Conservation (phyloP, 1,284 basidiomycete species). For the Heliocybe sulcata region DNA sequence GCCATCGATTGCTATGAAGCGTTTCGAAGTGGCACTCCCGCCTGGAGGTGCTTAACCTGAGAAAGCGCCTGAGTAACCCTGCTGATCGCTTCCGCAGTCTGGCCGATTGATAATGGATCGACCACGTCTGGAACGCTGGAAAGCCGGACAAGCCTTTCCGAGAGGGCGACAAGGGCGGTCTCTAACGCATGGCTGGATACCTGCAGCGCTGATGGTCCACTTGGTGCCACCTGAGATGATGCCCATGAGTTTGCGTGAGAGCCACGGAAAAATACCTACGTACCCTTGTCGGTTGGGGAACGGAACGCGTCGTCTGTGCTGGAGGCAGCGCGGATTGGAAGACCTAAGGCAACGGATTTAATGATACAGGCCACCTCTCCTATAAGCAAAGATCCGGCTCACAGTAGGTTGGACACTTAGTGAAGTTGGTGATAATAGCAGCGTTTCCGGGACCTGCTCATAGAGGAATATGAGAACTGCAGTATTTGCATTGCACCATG, state of each 20-base stretch:
- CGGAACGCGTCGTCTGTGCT: no score
- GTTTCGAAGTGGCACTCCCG: neutral
- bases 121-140: slow-evolving; percentile 28
- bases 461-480: no score
- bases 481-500: no score
- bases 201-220: neutral
- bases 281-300: no score
- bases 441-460: neutral
- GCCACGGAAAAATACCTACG: no score
- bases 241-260: neutral
- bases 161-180: slow-evolving; percentile 42
- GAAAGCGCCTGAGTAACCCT: slow-evolving; percentile 58
- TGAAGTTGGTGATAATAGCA: neutral
- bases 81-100: slow-evolving; percentile 62
- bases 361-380: no score
- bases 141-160: slow-evolving; percentile 40
- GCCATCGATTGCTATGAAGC: neutral
- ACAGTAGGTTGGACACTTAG: no score
- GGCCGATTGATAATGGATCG: slow-evolving; percentile 45
- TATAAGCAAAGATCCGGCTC: no score
- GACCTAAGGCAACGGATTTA: no score
- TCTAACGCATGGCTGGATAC: slow-evolving; percentile 1
- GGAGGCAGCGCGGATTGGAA: no score
- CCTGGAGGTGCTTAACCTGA: slow-evolving; percentile 50
- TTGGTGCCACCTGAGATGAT: neutral